Evolutionary conservation across 805 yeast species (phyloP), one percentile per base, ranked within the genome.

Genomic region (Candida fluviatilis): DNA sequence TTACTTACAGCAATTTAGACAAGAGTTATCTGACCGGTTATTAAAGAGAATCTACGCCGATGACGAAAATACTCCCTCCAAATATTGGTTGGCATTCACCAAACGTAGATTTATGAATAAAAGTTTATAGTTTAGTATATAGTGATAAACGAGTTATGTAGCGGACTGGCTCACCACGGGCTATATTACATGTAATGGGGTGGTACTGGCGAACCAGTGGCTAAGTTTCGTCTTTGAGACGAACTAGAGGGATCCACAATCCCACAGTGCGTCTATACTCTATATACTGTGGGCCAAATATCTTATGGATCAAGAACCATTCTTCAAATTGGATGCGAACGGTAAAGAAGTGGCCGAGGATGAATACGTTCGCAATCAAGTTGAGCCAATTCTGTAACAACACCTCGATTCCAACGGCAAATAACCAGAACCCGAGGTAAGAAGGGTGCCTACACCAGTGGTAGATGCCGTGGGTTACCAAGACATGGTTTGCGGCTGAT

Each of bases 101-200:
- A 82, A 93, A 67, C 84, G 95, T 66, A 80, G 87, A 59, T 93
- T 93, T 60, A 93, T 93, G 99, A 93, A 93, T 68, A 87, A 90
- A 63, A 77, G 84, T 50, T 72, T 87, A 52, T 83, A 57, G 14
- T 12, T 13, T 26, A 26, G n/a, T n/a, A n/a, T n/a, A n/a, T n/a
- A n/a, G n/a, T 10, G n/a, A 7, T 26, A 26, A 26, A 26, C 13
- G 29, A 26, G 7, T 26, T 7, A 26, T 26, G 29, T 8, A 13
- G n/a, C 11, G 7, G 10, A 8, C 7, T 23, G 11, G 25, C 11
- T 8, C 25, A 23, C 11, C 11, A 23, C 10, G 25, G 11, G 25
- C 7, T 11, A 23, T 23, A 7, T 11, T 23, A 23, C 25, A 8
- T n/a, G n/a, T n/a, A n/a, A n/a, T n/a, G n/a, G n/a, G 25, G 25